phyloP scores from a whole-genome alignment of 2,329 filamentous ascomycete genomes.

The Aspergillus tubingensis region DNA sequence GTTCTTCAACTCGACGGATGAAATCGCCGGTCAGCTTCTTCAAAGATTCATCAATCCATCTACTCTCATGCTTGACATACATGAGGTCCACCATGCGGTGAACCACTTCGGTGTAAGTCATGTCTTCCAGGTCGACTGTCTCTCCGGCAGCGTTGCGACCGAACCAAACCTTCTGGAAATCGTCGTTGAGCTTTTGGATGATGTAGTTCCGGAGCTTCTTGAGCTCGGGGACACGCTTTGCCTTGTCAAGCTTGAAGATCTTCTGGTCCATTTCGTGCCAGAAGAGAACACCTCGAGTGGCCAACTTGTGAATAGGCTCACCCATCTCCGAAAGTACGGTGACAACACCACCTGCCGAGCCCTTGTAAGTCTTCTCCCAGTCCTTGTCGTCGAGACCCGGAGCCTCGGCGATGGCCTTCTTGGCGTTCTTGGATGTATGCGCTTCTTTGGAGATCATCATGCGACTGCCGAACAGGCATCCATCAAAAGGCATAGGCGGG shows the following conservation, averaged over 20 bases:
- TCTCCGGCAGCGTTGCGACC: slow-evolving; percentile 78
- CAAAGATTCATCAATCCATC: slow-evolving; percentile 89
- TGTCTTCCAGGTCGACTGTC: slow-evolving; percentile 86
- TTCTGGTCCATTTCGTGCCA: slow-evolving; percentile 99
- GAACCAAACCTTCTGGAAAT: slow-evolving; percentile 98
- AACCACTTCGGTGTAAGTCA: slow-evolving; percentile 90
- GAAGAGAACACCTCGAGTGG: slow-evolving; percentile 91
- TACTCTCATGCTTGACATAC: slow-evolving; percentile 84
- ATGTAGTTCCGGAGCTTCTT: slow-evolving; percentile 88
- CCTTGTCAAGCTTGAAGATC: slow-evolving; percentile 94
- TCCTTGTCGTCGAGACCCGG: slow-evolving; percentile 76
- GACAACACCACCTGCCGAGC: slow-evolving; percentile 86
- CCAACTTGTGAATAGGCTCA: slow-evolving; percentile 98
- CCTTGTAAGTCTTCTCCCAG: slow-evolving; percentile 94
- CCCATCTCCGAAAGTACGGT: slow-evolving; percentile 99
- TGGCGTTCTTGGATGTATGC: slow-evolving; percentile 81
- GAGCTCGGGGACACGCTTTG: slow-evolving; percentile 83
- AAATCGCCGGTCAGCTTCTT: slow-evolving; percentile 87
- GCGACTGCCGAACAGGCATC: slow-evolving; percentile 84
- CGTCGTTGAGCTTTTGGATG: slow-evolving; percentile 92
- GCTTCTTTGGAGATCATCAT: slow-evolving; percentile 95
- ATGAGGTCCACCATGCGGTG: slow-evolving; percentile 85
- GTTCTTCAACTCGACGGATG: slow-evolving; percentile 94
- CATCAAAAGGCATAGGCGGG: slow-evolving; percentile 90
- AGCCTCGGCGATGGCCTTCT: slow-evolving; percentile 86